Evolutionary conservation across 768 basidiomycete genomes (phyloP).

Genomic region (Naganishia randhawae): DNA sequence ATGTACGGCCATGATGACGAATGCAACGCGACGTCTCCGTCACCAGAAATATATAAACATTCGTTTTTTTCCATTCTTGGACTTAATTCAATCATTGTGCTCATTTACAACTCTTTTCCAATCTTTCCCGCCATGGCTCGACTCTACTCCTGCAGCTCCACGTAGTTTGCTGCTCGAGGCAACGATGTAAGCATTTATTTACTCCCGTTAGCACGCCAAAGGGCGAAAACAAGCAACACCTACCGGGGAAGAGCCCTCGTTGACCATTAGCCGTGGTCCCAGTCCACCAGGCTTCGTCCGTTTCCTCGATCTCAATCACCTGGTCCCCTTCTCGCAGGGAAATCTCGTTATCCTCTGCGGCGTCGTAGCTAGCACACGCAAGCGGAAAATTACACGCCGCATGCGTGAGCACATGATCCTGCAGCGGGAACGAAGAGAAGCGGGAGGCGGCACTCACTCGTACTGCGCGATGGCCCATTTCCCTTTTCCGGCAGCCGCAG

Average conservation of each 20-base stretch:
- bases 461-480: conserved; percentile 52
- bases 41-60: not conserved
- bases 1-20: not conserved
- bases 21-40: not conserved
- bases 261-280: conserved; percentile 36
- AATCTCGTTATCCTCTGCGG: conserved; percentile 85
- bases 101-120: not conserved
- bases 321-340: conserved; percentile 76
- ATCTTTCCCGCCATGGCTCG: not conserved
- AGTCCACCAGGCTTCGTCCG: conserved; percentile 44
- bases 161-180: not conserved
- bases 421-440: conserved; percentile 75
- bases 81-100: not conserved
- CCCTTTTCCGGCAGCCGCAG: conserved; percentile 50
- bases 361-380: conserved; percentile 65
- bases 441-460: conserved; percentile 64
- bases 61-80: not conserved
- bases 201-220: not conserved
- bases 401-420: too few relatives aligned
- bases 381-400: too few relatives aligned
- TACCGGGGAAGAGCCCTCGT: conserved; percentile 49
- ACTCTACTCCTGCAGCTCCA: not conserved
- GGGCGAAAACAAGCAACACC: conserved; percentile 12
- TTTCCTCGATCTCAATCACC: conserved; percentile 70
- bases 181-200: not conserved